These are phyloP conservation scores for Phytopythium helicoides DNA, from an alignment of 352 stramenopile species.

Conservation along the genomic window DNA sequence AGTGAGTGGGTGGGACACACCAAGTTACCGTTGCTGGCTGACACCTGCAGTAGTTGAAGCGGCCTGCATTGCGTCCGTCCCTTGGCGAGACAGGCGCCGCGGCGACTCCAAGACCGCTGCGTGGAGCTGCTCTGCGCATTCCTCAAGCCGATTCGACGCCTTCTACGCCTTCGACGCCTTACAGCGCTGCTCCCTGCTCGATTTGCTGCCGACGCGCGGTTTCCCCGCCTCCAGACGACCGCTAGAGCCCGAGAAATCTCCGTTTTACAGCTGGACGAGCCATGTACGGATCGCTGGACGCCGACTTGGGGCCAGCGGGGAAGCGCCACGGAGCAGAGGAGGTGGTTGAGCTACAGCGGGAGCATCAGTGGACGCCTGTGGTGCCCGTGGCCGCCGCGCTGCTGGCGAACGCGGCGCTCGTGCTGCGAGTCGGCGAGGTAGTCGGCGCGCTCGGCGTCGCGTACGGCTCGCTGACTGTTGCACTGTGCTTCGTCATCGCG, in stretches of 20 bases:
- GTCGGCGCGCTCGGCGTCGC: slow-evolving; percentile 32
- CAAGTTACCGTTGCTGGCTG: too few species aligned
- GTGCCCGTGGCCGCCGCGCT: slow-evolving; percentile 49
- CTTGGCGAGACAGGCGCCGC: too few species aligned
- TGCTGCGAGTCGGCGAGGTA: slow-evolving; percentile 44
- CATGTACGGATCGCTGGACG: neutral
- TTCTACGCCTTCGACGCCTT: too few species aligned
- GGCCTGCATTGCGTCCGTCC: too few species aligned
- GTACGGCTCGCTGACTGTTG: slow-evolving; percentile 21
- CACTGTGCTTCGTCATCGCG: slow-evolving; percentile 33
- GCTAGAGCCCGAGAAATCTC: neutral
- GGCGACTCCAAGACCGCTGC: too few species aligned
- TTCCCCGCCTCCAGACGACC: too few species aligned
- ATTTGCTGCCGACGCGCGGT: too few species aligned
- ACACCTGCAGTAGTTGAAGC: too few species aligned
- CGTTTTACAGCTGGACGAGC: neutral
- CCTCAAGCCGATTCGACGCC: too few species aligned
- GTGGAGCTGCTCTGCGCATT: too few species aligned
- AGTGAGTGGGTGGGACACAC: too few species aligned
- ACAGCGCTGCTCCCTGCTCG: too few species aligned
- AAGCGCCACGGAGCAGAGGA: neutral
- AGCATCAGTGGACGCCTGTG: slow-evolving; percentile 32
- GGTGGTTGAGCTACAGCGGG: slow-evolving; percentile 7
- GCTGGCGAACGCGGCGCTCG: slow-evolving; percentile 47
- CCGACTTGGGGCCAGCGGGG: neutral